phyloP scores from a whole-genome alignment of 495 filamentous ascomycete species.

The Penicillium salamii region DNA sequence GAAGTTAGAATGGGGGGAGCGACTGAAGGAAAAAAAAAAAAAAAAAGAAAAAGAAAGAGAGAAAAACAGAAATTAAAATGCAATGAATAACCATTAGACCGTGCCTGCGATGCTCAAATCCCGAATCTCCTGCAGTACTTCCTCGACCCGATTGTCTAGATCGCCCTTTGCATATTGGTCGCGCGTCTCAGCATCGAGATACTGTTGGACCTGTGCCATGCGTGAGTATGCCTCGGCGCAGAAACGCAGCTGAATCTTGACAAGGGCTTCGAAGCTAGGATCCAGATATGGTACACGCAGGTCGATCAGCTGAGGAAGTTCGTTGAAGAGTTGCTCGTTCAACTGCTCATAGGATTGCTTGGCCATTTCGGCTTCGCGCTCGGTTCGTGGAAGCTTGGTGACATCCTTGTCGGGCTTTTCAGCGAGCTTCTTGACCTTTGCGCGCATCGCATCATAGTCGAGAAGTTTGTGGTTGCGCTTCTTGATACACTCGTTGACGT shows the following conservation, averaged over 20 bases:
- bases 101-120: slow-evolving; percentile 90
- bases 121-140: slow-evolving; percentile 94
- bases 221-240: slow-evolving; percentile 94
- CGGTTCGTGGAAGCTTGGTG: slow-evolving; percentile 86
- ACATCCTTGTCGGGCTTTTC: slow-evolving; percentile 99
- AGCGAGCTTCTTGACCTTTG: slow-evolving; percentile 91
- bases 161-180: slow-evolving; percentile 96
- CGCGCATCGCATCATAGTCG: slow-evolving; percentile 93
- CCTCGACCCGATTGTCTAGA: slow-evolving; percentile 87
- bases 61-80: slow-evolving; percentile 9
- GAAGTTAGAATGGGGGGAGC: too few species aligned
- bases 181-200: slow-evolving; percentile 91
- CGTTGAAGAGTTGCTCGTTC: slow-evolving; percentile 90
- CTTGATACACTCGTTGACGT: slow-evolving; percentile 99
- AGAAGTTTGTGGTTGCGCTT: slow-evolving; percentile 97
- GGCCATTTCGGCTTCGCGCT: slow-evolving; percentile 92
- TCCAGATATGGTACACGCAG: slow-evolving; percentile 95
- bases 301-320: slow-evolving; percentile 97
- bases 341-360: slow-evolving; percentile 90
- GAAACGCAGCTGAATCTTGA: slow-evolving; percentile 97
- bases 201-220: slow-evolving; percentile 99
- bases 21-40: slow-evolving; percentile 3
- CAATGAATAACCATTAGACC: slow-evolving; percentile 37
- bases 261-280: slow-evolving; percentile 92
- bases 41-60: slow-evolving; percentile 1